Base-by-base conservation (phyloP, 2,329 filamentous ascomycete genomes). In the Phyllosticta capitalensis region DNA sequence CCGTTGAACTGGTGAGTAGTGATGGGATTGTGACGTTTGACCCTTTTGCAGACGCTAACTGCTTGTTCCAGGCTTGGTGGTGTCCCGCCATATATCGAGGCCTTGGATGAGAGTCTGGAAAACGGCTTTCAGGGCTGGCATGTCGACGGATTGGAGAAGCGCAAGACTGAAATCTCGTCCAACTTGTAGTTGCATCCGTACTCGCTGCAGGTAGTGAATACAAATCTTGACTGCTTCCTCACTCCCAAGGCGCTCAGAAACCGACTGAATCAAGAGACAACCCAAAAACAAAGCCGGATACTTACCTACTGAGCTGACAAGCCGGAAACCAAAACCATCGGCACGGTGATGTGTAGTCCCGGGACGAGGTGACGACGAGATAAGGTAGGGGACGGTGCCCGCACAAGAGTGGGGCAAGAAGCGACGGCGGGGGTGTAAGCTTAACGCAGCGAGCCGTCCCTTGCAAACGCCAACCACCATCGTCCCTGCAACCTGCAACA, bases 1-100 rank as follows among this genome's bases (percentile, higher is more conserved):
- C 74, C 72, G 49, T 66, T 76, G 61, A 71, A 68, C 20, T 76
- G 55, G 55, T 56, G n/a, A 71, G 63, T 67, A 71, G 63, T 67
- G 71, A 6, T 66, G 70, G 9, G 73, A 73, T 0, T 66, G 72
- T 22, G 52, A 62, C n/a, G 59, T 45, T 1, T 67, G 68, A 50
- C 7, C 2, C 10, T 30, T 17, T 1, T 5, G 26, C 24, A 26
- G 7, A n/a, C 14, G 5, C n/a, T 56, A 19, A 56, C 48, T 26
- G 20, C 7, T n/a, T 48, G 14, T 38, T 9, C 3, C 19, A 58
- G 56, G 56, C 49, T 50, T 12, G 56, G 56, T n/a, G 56, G 56
- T 5, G 45, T 58, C 21, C 56, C 56, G 22, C 5, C 50, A 12
- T 58, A 58, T 26, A 58, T 58, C 17, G 33, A 58, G 30, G 17